Base-by-base conservation (phyloP, 495 filamentous ascomycete genomes). In the Penicillium salamii region DNA sequence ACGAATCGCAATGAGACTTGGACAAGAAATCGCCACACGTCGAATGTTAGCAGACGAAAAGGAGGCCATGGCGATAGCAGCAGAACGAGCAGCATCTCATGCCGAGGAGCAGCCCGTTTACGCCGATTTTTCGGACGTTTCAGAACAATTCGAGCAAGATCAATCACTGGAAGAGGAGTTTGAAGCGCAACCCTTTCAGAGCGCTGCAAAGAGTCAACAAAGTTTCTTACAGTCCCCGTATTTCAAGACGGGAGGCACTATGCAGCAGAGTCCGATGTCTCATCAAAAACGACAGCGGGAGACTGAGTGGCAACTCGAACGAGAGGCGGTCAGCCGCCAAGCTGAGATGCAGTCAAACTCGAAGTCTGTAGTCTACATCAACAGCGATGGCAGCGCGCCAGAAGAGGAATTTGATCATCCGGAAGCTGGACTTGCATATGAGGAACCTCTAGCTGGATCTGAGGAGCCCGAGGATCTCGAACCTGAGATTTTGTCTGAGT, bases 331-430 rank as follows among this genome's bases (percentile, higher is more conserved):
- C 26, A 80, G 73, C 54, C 70, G 62, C 7, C 65, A 78, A 31
- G 78, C 80, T 42, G 56, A 75, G 34, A 65, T 72, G 53, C 70
- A 78, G 14, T 19, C 26, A 7, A 72, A 73, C 42, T 57, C 65
- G 5, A 75, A 68, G 41, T 65, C 75, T 49, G 64, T 81, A 23
- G 76, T 82, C 44, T 67, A 74, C 21, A 72, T 81, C 49, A 65
- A 79, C 26, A 77, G 78, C 36, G 76, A 80, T 55, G 62, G 63
- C 6, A 56, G 54, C 32, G 57, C 7, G 24, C 46, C 14, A 49
- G 40, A 58, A 9, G 35, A 37, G 8, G 21, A 59, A 3, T 21
- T 23, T 12, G 32, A 50, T 20, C 42, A 56, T 11, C 54, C 49
- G 6, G 69, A 78, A 8, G 49, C 41, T 2, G 33, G 42, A 18